phyloP scores from a whole-genome alignment of 768 basidiomycete species.

The Cystobasidium ongulense region DNA sequence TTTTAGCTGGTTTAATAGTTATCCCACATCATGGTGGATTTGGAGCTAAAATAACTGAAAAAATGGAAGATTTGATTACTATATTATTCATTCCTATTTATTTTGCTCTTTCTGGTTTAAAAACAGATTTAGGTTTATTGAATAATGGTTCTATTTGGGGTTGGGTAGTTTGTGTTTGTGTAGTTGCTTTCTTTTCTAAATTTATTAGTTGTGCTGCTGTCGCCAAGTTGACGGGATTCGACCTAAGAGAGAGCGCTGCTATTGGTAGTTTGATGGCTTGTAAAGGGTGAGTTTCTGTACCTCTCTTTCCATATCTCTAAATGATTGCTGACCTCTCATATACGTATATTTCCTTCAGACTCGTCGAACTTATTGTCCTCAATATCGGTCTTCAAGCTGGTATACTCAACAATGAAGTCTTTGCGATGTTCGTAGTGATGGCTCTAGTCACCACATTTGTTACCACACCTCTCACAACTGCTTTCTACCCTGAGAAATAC shows the following conservation, averaged over 20 bases:
- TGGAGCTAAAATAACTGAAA: slow-evolving; percentile 70
- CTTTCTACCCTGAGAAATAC: slow-evolving; percentile 63
- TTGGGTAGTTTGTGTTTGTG: slow-evolving; percentile 64
- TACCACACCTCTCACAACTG: slow-evolving; percentile 63
- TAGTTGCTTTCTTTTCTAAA: slow-evolving; percentile 70
- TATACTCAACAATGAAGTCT: slow-evolving; percentile 60
- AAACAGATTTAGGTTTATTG: slow-evolving; percentile 69
- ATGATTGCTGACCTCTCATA: slow-evolving; percentile 12
- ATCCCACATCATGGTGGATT: slow-evolving; percentile 76
- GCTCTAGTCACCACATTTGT: slow-evolving; percentile 25
- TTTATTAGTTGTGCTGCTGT: slow-evolving; percentile 61
- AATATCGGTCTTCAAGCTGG: slow-evolving; percentile 75
- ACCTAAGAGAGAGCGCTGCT: slow-evolving; percentile 66
- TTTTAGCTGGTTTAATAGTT: slow-evolving; percentile 42
- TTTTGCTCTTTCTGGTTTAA: slow-evolving; percentile 79
- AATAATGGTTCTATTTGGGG: slow-evolving; percentile 72
- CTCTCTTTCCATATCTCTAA: not conserved
- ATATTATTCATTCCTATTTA: slow-evolving; percentile 50
- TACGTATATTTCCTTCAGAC: no score
- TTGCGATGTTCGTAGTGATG: slow-evolving; percentile 80
- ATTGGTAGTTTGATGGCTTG: slow-evolving; percentile 83
- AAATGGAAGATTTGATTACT: slow-evolving; percentile 66
- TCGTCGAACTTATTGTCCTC: slow-evolving; percentile 84
- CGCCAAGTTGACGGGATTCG: slow-evolving; percentile 60
- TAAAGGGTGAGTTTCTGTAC: slow-evolving; percentile 58